Conservation (phyloP, 495 filamentous ascomycete genomes). For the Usnea hakonensis region DNA sequence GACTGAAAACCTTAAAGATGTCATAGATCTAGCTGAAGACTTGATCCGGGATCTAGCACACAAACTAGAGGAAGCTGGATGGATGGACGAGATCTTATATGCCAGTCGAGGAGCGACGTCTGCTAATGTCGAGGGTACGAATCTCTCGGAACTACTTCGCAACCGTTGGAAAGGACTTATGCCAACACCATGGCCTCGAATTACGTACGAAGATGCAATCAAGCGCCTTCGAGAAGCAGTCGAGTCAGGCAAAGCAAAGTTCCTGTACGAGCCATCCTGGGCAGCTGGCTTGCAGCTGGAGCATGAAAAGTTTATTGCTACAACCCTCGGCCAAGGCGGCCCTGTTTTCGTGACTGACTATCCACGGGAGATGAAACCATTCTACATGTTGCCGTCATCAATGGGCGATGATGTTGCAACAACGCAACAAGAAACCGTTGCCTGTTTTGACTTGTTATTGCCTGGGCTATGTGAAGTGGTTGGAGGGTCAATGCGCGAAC, state of each 20-base stretch:
- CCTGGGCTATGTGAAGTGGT: slow-evolving; percentile 84
- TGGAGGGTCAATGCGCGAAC: slow-evolving; percentile 89
- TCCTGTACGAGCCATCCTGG: slow-evolving; percentile 62
- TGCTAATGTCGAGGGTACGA: slow-evolving; percentile 25
- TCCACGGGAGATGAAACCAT: slow-evolving; percentile 76
- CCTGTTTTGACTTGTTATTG: slow-evolving; percentile 92
- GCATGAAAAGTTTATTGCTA: slow-evolving; percentile 85
- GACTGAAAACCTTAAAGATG: slow-evolving; percentile 53
- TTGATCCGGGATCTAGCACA: slow-evolving; percentile 58
- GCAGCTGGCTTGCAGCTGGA: slow-evolving; percentile 75
- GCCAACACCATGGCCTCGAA: slow-evolving; percentile 61
- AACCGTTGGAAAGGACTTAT: slow-evolving; percentile 65
- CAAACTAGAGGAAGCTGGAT: slow-evolving; percentile 45
- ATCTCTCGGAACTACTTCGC: slow-evolving; percentile 34
- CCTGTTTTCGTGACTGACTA: slow-evolving; percentile 95
- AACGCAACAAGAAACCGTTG: slow-evolving; percentile 52
- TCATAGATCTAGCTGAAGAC: slow-evolving; percentile 74
- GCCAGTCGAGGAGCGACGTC: slow-evolving; percentile 31
- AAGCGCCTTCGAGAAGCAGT: slow-evolving; percentile 55
- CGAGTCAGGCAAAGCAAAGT: slow-evolving; percentile 40
- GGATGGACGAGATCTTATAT: slow-evolving; percentile 56
- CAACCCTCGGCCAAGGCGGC: slow-evolving; percentile 53
- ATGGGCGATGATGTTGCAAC: neutral
- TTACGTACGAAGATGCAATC: slow-evolving; percentile 79
- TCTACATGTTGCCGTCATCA: slow-evolving; percentile 78